Base-by-base conservation (phyloP, 1,139 yeast genomes). In the Debaryomyces coudertii region DNA sequence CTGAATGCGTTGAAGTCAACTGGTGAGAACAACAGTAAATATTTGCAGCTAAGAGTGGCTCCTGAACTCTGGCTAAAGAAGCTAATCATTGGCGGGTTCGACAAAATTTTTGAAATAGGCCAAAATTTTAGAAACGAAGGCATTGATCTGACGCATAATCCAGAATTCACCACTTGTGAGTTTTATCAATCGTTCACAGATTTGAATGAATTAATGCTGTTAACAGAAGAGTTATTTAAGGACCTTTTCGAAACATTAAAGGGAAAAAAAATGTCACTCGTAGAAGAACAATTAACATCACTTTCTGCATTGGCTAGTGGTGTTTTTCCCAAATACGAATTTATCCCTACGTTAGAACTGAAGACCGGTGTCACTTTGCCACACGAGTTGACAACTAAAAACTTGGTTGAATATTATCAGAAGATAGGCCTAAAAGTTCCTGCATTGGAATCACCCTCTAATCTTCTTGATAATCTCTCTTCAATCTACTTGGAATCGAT, bases 41-140 rank as follows among this genome's bases (percentile, higher is more conserved):
- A 69, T 8, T 65, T 90, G 7, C 84, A 81, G 50, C 66, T 93
- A 45, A 70, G 99, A 39, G 93, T 93, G 3, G 97, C 99, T 0
- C 98, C 99, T 0, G 99, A 93, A 61, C 68, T 93, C 36, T 93
- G 97, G 97, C 74, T 93, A 47, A 93, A 93, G 62, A 78, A 87
- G 55, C 66, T 93, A 47, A 79, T 90, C 1, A 82, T 92, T 36
- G 76, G 88, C 4, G 99, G 99, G 2, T 82, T 92, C 57, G 96
- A 90, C 52, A 81, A 79, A 54, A 84, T 93, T 5, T 93, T 82
- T 66, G 99, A 93, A 60, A 80, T 93, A 41, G 98, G 98, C 0
- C 79, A 79, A 46, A 84, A 79, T 42, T 93, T 92, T 63, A 74
- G 99, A 53, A 93, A 93, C 60, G 99, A 93, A 66, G 97, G 98